Base-by-base conservation (phyloP, 139 green algal species). In the Spirogloea muscicola region DNA sequence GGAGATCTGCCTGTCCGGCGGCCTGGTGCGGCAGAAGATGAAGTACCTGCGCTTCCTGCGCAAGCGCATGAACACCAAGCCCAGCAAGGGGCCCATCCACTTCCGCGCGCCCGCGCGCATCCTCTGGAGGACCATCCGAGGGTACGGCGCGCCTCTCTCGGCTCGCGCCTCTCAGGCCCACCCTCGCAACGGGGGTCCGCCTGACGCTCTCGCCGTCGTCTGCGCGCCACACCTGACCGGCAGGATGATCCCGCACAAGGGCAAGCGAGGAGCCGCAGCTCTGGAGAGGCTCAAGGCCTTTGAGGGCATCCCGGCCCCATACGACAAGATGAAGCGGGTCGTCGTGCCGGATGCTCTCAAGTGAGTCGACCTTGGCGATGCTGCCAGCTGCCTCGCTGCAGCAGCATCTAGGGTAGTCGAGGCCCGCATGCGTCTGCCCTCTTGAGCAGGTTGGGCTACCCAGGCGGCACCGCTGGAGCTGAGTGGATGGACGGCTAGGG, bases 241-340 rank as follows among this genome's bases (percentile, higher is more conserved):
- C 55, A 77, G 94, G 44, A 99, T 99, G 95, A 74, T 99, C 25
- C 95, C 95, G 10, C 92, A 99, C 89, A 99, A 98, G 92, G 96
- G 91, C 31, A 61, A 86, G 55, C 89, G 95, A 60, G 95, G 95
- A 48, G 88, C 86, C 34, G 90, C 87, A 21, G 95, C 94, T n/a
- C 78, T 99, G 82, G 92, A 96, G 74, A 86, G 95, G 61, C 81
- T 99, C 27, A 96, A 97, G 91, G 72, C 27, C 36, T 99, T 93
- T 73, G 95, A 99, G 89, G 95, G 95, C 61, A 85, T 98, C 44
- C 95, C 95, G 5, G 55, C 84, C 10, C 89, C 90, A 21, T 96
- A 92, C 82, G 89, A 96, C 86, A 93, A 90, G 78, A 77, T 91
- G 38, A 97, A 97, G 90, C 89, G 92, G 77, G 52, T 97, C 79